A percentile compares a stretch with the other conserved stretches of the same genome.
Conservation (phyloP, 257 asterid genomes). For the Leonotis leonurus region DNA sequence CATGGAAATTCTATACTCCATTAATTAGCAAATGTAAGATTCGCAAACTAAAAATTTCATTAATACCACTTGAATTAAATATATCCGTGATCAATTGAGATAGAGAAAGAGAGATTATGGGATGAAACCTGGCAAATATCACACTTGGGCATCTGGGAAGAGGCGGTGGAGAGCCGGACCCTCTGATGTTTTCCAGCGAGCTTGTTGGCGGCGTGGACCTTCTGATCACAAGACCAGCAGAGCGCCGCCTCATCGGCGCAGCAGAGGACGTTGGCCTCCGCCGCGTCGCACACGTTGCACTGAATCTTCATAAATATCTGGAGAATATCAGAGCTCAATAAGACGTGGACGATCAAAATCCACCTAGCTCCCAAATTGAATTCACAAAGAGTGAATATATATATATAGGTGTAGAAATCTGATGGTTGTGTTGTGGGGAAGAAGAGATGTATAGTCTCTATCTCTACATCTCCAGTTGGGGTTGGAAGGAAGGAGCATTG, state of each 20-base stretch:
- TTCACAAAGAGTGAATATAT: not conserved
- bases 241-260: constrained; percentile 93
- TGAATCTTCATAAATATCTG: constrained; percentile 53
- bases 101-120: not conserved
- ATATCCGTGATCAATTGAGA: not conserved
- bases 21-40: not conserved
- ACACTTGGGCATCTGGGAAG: constrained; percentile 70
- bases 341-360: not conserved
- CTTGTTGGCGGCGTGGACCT: constrained; percentile 82
- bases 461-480: constrained; percentile 4
- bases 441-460: constrained; percentile 5
- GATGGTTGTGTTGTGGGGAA: not conserved
- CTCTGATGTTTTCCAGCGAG: constrained; percentile 77
- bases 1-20: not conserved
- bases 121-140: constrained; percentile 75
- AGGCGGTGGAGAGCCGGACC: constrained; percentile 44
- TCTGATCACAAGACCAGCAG: constrained; percentile 65
- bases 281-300: constrained; percentile 82
- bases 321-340: not conserved
- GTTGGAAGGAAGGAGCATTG: not conserved
- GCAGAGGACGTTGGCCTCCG: constrained; percentile 70
- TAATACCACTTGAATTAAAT: not conserved
- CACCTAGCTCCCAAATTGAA: not conserved
- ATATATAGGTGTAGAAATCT: not conserved
- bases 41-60: not conserved